Evolutionary conservation across 2,329 filamentous ascomycete genomes (phyloP).

Genomic region (Fusarium stilboides): DNA sequence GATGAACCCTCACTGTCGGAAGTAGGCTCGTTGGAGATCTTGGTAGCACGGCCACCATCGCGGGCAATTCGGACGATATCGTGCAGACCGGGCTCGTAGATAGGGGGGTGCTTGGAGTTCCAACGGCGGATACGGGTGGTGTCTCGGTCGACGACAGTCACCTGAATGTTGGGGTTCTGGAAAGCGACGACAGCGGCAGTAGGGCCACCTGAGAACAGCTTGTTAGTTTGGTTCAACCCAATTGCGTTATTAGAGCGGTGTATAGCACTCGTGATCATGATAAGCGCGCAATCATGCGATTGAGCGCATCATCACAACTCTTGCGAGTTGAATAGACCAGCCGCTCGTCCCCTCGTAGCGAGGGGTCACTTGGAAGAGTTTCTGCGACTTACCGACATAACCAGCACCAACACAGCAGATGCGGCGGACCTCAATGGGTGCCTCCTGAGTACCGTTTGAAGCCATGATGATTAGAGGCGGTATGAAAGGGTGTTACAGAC

Average conservation of each 20-base stretch:
- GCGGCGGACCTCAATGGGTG: constrained; percentile 63
- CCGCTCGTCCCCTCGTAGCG: background rate
- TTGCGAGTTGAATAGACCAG: constrained; percentile 3
- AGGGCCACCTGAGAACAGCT: constrained; percentile 71
- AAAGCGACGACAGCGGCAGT: constrained; percentile 82
- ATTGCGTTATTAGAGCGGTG: constrained; percentile 25
- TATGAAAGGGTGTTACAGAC: constrained; percentile 36
- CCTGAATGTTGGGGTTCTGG: constrained; percentile 78
- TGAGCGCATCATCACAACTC: constrained; percentile 5
- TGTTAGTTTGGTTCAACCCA: constrained; percentile 34
- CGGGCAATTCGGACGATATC: constrained; percentile 77
- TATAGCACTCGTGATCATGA: constrained; percentile 9
- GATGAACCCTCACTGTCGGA: constrained; percentile 52
- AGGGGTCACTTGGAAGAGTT: background rate
- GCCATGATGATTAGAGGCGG: constrained; percentile 45
- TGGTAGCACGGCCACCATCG: constrained; percentile 67
- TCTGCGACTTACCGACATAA: constrained; percentile 75
- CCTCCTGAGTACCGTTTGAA: constrained; percentile 50
- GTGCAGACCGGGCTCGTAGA: constrained; percentile 80
- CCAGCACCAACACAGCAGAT: constrained; percentile 83
- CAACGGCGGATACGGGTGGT: constrained; percentile 76
- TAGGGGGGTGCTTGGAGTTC: constrained; percentile 81
- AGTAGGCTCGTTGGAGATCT: constrained; percentile 58
- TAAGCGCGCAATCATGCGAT: constrained; percentile 29
- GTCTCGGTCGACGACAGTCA: constrained; percentile 83